Percentiles rank a stretch among this genome's conserved stretches.
These are phyloP conservation scores for Ochromonadaceae sp. DNA, from an alignment of 352 stramenopile genomes.

Conservation along the genomic window DNA sequence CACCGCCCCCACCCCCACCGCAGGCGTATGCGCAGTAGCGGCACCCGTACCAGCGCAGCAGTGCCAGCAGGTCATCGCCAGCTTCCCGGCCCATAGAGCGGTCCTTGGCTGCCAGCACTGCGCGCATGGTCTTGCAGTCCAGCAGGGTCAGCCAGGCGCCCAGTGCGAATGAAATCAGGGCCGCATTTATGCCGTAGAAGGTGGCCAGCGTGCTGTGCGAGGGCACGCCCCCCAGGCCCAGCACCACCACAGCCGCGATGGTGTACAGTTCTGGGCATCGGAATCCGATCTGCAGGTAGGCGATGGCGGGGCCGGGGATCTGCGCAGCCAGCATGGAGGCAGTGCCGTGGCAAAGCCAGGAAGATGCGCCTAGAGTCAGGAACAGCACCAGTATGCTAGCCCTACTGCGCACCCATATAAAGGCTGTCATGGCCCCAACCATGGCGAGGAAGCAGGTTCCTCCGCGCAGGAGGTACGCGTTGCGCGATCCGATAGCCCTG, in stretches of 20 bases:
- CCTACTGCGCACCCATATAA: neutral
- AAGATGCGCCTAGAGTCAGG: neutral
- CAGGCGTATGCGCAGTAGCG: too few species aligned
- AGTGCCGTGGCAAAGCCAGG: neutral
- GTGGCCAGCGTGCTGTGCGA: neutral
- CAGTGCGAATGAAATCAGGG: neutral
- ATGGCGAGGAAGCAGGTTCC: neutral
- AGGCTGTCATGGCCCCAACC: neutral
- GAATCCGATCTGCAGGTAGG: constrained; percentile 9
- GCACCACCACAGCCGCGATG: neutral
- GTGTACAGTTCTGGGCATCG: constrained; percentile 8
- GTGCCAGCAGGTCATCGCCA: too few species aligned
- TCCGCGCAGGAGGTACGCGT: neutral
- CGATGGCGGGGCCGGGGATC: neutral
- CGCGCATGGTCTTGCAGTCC: too few species aligned
- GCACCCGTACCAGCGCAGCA: too few species aligned
- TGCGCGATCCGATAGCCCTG: neutral
- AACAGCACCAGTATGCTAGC: neutral
- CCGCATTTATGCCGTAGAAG: neutral
- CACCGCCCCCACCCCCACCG: too few species aligned
- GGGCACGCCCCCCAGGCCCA: neutral
- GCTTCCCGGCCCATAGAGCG: too few species aligned
- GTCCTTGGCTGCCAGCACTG: too few species aligned
- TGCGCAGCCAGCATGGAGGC: neutral
- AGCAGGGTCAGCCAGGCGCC: neutral